Conservation (phyloP, 495 filamentous ascomycete species). For the Aspergillus bertholletiae region DNA sequence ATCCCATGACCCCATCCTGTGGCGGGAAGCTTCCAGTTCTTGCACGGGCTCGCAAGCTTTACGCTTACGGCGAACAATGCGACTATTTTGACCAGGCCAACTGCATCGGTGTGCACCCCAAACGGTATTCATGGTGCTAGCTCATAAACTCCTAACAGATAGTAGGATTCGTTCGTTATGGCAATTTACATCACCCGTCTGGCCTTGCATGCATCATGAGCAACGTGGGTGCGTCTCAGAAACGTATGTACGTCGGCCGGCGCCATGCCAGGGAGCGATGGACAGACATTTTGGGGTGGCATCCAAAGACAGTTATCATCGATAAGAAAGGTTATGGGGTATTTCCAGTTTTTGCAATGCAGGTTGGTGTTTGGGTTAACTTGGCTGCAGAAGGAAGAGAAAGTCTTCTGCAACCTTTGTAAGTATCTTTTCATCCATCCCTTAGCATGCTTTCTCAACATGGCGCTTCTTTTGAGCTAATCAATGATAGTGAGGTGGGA, state of each 20-base stretch:
- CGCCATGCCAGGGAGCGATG: slow-evolving; percentile 54
- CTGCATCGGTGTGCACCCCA: slow-evolving; percentile 53
- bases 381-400: slow-evolving; percentile 50
- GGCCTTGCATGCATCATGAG: slow-evolving; percentile 60
- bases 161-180: slow-evolving; percentile 58
- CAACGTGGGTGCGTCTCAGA: slow-evolving; percentile 43
- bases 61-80: slow-evolving; percentile 63
- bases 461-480: background rate
- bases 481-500: background rate
- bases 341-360: slow-evolving; percentile 51
- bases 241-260: slow-evolving; percentile 61
- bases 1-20: slow-evolving; percentile 55
- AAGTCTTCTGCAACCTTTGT: slow-evolving; percentile 34
- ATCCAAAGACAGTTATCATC: slow-evolving; percentile 43
- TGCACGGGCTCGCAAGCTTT: slow-evolving; percentile 61
- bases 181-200: slow-evolving; percentile 45
- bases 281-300: slow-evolving; percentile 59
- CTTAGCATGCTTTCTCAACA: background rate
- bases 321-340: slow-evolving; percentile 51
- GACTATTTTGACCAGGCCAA: slow-evolving; percentile 66
- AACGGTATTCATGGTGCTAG: background rate
- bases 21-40: slow-evolving; percentile 58
- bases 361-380: slow-evolving; percentile 61
- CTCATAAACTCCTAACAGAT: slow-evolving; percentile 2
- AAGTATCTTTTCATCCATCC: slow-evolving; percentile 8